Base-by-base conservation (phyloP, 108 stramenopile species). In the Nitzschia putrida region DNA sequence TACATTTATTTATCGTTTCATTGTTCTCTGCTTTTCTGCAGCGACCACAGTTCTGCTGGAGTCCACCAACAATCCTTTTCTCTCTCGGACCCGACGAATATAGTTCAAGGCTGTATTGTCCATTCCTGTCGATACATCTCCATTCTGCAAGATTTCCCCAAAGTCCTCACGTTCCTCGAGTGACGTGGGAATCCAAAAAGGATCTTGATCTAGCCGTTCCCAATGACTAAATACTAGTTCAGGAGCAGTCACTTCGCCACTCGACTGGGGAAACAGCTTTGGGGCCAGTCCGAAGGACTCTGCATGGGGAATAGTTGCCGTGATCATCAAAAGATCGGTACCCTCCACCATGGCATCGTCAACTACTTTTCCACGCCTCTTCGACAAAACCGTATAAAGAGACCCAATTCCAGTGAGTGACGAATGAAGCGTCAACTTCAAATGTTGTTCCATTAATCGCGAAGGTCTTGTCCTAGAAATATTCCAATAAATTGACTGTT, bases 281-380 rank as follows among this genome's bases (percentile, higher is more conserved):
- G 88, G 83, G 18, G 91, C 83, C 40, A 96, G 72, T 10, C 90
- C 87, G 81, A 91, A 92, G 26, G 93, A 89, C 69, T 96, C 90
- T 8, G 86, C 84, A 57, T 94, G 90, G n/a, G 96, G 96, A 18
- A 96, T 72, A 26, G 78, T 82, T 2, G 90, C 93, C 20, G 85
- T 80, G 26, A 96, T 86, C 53, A 79, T 54, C 18, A 96, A 73
- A 53, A 96, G 71, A 53, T 93, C 91, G 0, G 96, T 95, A 9
- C 96, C 96, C 18, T 96, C 96, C 8, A 96, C 90, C 92, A 96
- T 96, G 41, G 87, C 72, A 67, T 96, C 96, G 45, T 88, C 78
- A 14, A 85, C 43, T 25, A 96, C 96, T 68, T 88, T 88, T 2
- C 93, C 96, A 45, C 96, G 78, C 54, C 96, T 72, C 61, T 83